Base-by-base conservation (phyloP, 2,329 filamentous ascomycete species). In the Ambrosiella xylebori region DNA sequence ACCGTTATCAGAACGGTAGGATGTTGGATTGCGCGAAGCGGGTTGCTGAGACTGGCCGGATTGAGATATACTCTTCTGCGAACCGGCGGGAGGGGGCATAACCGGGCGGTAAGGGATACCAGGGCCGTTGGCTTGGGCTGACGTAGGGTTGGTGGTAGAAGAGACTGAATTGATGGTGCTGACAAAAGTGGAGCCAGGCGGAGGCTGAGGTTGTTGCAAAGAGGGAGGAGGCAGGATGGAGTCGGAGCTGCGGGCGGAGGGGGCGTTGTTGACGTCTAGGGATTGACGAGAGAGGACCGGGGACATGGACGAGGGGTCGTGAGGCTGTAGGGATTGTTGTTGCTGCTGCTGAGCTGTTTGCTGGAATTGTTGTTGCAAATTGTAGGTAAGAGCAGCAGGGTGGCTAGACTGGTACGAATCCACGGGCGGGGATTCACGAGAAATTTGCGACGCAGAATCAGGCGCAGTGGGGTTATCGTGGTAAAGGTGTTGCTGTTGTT, bases 401-500 rank as follows among this genome's bases (percentile, higher is more conserved):
- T 38, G 65, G 64, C 50, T 35, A 60, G 68, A 54, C 65, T 65
- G 61, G 68, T 67, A 61, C 78, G 77, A 44, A 71, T 70, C 51
- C 7, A 61, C 27, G 17, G 56, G 51, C 11, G 75, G 76, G 39
- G 79, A 82, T 60, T 84, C 81, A 71, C 78, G 74, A 65, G 81
- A 84, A 63, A 80, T 66, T 67, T 82, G 79, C 6, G 80, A 83
- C 41, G 80, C 68, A 4, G 79, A 81, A 66, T 84, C 80, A 36
- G 56, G 44, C 11, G 40, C 38, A 3, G 40, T 11, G 11, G 61
- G 50, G 17, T 47, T 27, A 44, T 64, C 58, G 61, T 64, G 45
- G 60, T 58, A 58, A 4, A 56, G 59, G 9, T 62, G 55, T 36
- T 62, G 59, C 40, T 56, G 61, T 41, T 67, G 69, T 56, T 66